Evolutionary conservation across 164 flowering plant species (phyloP).

Genomic region (Aristolochia fimbriata): DNA sequence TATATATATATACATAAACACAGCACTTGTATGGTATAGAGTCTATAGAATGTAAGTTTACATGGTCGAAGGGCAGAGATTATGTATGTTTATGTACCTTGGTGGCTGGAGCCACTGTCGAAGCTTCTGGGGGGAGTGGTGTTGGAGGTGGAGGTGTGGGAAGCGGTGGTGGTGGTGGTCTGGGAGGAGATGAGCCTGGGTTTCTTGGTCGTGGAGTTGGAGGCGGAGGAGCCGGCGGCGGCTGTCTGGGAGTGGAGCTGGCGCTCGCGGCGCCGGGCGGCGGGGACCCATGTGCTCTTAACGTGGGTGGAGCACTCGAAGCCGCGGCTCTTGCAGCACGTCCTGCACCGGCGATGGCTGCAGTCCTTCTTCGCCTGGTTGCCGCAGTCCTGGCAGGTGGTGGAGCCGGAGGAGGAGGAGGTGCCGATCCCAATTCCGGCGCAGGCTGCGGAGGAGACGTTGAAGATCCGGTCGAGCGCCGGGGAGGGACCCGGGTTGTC

Average conservation of each 20-base stretch:
- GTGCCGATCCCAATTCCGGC: conserved; percentile 15
- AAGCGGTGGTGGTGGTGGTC: conserved; percentile 53
- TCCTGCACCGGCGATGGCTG: conserved; percentile 70
- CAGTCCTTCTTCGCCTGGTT: conserved; percentile 97
- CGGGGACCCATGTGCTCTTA: conserved; percentile 98
- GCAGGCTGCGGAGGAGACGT: not conserved
- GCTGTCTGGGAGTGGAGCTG: conserved; percentile 35
- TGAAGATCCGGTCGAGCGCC: conserved; percentile 5
- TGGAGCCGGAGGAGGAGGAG: conserved; percentile 12
- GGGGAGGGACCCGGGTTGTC: not conserved
- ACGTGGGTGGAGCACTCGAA: conserved; percentile 83
- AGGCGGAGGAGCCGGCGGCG: conserved; percentile 38
- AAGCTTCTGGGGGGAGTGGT: conserved; percentile 84
- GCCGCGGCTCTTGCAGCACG: conserved; percentile 95
- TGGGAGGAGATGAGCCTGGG: conserved; percentile 60
- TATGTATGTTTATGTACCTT: conserved; percentile 3
- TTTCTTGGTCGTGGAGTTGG: conserved; percentile 66
- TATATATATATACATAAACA: not conserved
- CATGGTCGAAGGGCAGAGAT: too few relatives aligned
- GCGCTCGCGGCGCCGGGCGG: conserved; percentile 69
- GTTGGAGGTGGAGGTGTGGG: conserved; percentile 87
- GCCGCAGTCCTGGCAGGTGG: conserved; percentile 83
- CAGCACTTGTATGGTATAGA: not conserved
- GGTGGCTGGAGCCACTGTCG: conserved; percentile 60
- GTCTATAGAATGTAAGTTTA: too few relatives aligned